Percentiles rank a stretch among this genome's conserved stretches.
phyloP scores from a whole-genome alignment of 805 yeast species.

The Schwanniomyces vanrijiae region DNA sequence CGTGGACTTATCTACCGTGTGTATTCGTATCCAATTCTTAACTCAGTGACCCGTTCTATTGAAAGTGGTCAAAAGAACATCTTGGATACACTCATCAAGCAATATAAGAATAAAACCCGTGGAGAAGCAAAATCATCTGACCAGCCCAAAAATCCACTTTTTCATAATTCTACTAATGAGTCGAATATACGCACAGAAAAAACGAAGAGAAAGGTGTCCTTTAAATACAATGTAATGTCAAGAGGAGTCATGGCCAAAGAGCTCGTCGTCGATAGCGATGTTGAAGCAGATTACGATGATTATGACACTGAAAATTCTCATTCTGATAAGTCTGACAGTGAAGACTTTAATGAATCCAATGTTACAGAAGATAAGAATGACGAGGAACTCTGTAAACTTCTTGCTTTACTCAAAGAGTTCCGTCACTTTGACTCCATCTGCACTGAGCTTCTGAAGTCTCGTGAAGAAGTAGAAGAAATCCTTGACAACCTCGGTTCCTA shows the following conservation, averaged over 20 bases:
- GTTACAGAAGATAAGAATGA: conserved; percentile 10
- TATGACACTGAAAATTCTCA: conserved; percentile 6
- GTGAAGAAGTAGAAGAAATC: conserved; percentile 54
- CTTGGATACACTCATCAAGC: conserved; percentile 15
- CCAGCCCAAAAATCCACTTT: conserved; percentile 8
- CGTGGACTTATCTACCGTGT: conserved; percentile 82
- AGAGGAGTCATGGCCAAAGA: conserved; percentile 9
- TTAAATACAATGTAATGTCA: conserved; percentile 22
- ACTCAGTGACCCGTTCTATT: conserved; percentile 35
- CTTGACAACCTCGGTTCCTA: conserved; percentile 35
- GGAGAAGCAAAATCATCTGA: not conserved
- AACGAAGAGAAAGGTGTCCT: conserved; percentile 33
- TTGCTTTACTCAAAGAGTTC: conserved; percentile 49
- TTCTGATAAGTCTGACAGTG: conserved; percentile 5
- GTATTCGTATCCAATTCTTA: conserved; percentile 68
- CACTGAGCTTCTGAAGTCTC: conserved; percentile 61
- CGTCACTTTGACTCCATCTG: conserved; percentile 67
- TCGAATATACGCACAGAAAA: conserved; percentile 16
- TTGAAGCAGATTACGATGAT: conserved; percentile 11
- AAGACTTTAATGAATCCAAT: conserved; percentile 1
- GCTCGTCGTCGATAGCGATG: conserved; percentile 6
- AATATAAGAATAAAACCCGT: conserved; percentile 5
- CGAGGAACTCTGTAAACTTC: conserved; percentile 33
- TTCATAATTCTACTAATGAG: conserved; percentile 21
- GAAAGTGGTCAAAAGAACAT: conserved; percentile 27